Evolutionary conservation across 208 protist genomes (phyloP).

Genomic region (Naegleria gruberi): DNA sequence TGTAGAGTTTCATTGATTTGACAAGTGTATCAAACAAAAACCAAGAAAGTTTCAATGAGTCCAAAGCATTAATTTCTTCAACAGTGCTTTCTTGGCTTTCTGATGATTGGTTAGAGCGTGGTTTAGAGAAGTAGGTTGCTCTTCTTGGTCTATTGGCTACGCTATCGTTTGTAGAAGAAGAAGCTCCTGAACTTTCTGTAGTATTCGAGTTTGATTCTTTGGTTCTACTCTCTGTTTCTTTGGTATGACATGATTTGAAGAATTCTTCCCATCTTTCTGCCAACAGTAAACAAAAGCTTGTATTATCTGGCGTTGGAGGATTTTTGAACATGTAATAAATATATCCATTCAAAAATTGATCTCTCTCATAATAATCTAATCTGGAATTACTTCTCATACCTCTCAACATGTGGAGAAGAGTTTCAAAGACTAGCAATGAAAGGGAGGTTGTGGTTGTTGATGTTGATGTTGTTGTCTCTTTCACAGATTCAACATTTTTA

Average conservation of each 20-base stretch:
- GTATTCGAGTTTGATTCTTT: not conserved
- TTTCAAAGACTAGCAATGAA: not conserved
- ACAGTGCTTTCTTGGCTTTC: not conserved
- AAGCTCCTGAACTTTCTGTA: not conserved
- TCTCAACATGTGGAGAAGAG: not conserved
- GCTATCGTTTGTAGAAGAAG: no score
- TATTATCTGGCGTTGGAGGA: not conserved
- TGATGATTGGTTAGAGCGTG: not conserved
- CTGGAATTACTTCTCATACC: not conserved
- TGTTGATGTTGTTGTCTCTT: not conserved
- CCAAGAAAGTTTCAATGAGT: not conserved
- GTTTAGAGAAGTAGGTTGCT: not conserved
- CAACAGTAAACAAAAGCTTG: not conserved
- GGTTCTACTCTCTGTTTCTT: not conserved
- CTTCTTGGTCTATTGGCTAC: no score
- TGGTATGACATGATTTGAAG: not conserved
- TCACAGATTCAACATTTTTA: not conserved
- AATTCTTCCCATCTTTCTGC: not conserved
- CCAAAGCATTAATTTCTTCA: not conserved
- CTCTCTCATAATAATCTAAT: not conserved
- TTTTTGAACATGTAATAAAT: not conserved
- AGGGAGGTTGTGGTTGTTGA: not conserved
- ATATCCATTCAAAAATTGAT: not conserved
- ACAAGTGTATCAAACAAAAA: slow-evolving; percentile 7
- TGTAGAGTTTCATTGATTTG: not conserved